Conservation (phyloP, 441 rosid species). For the Jatropha multifida region DNA sequence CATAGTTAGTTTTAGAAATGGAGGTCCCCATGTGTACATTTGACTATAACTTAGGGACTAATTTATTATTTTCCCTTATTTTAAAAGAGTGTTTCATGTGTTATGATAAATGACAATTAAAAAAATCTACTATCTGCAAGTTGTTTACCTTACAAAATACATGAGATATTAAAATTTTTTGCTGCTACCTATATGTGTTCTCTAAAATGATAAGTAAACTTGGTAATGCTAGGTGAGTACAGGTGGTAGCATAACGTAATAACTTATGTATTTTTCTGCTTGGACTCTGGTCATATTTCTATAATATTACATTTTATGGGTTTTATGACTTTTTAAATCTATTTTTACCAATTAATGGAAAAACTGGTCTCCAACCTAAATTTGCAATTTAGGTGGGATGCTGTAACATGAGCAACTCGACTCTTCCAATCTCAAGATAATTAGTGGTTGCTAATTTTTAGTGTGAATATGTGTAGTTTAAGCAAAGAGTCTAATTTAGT, state of each 20-base stretch:
- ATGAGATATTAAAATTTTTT: too few species aligned
- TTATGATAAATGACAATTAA: too few species aligned
- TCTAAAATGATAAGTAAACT: too few species aligned
- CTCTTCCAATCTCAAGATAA: background rate
- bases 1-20: too few species aligned
- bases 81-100: background rate
- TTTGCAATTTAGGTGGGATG: background rate
- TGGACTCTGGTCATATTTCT: background rate
- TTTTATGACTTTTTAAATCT: background rate
- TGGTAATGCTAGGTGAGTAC: too few species aligned
- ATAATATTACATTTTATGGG: background rate
- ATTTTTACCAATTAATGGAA: background rate
- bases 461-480: background rate
- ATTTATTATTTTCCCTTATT: too few species aligned
- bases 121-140: too few species aligned
- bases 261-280: background rate
- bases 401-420: background rate
- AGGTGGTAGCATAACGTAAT: background rate
- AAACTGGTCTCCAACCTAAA: background rate
- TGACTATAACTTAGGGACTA: too few species aligned
- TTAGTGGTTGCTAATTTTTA: background rate
- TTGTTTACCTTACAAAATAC: too few species aligned
- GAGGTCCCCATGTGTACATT: too few species aligned
- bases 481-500: background rate
- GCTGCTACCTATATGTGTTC: too few species aligned